A percentile compares a stretch with the other conserved stretches of the same genome.
Evolutionary conservation across 176 grass and related monocot species (phyloP).

Genomic region (Carex pumila): DNA sequence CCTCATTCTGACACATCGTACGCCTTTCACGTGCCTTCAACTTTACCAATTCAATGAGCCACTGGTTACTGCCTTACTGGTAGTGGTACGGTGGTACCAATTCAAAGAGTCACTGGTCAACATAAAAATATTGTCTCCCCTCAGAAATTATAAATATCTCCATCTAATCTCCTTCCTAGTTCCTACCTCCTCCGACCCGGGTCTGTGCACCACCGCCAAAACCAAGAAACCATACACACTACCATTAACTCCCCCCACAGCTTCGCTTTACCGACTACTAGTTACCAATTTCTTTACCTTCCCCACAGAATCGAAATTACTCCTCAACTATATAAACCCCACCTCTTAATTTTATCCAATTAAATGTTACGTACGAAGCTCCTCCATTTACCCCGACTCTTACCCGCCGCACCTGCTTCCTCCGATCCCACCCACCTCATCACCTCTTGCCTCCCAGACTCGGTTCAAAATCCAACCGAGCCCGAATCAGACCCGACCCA

Average conservation of each 20-base stretch:
- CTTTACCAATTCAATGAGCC: neutral
- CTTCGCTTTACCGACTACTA: neutral
- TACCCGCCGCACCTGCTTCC: slow-evolving; percentile 5
- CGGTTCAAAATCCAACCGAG: neutral
- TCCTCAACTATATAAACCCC: neutral
- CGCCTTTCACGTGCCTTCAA: neutral
- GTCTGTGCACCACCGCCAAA: neutral
- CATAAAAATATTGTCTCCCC: neutral
- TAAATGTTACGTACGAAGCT: slow-evolving; percentile 14
- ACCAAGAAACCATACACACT: neutral
- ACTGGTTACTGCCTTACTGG: too few species aligned
- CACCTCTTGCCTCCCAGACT: neutral
- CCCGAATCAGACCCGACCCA: neutral
- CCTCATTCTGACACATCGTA: neutral
- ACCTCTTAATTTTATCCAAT: neutral
- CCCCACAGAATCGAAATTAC: neutral
- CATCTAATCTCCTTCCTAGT: neutral
- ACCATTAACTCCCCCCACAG: neutral
- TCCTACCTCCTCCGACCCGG: neutral
- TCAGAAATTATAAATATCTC: neutral
- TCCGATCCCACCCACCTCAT: neutral
- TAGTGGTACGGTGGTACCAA: too few species aligned
- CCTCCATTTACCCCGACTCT: neutral
- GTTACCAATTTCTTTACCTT: neutral
- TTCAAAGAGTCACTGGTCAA: neutral